Conservation (phyloP, 345 rosid genomes). For the Combretum micranthum region DNA sequence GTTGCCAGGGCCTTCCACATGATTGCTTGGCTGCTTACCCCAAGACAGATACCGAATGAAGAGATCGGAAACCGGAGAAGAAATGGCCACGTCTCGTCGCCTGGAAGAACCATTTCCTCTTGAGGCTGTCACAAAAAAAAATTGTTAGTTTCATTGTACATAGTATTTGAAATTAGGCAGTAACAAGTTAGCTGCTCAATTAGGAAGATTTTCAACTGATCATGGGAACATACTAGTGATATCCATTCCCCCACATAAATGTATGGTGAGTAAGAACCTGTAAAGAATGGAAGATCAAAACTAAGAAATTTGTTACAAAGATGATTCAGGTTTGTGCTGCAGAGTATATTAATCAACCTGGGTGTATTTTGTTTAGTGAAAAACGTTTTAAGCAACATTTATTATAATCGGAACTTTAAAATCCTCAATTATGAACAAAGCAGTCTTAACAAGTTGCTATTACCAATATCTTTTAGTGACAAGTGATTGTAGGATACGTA, state of each 20-base stretch:
- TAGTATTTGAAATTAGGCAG: not conserved
- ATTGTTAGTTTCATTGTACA: not conserved
- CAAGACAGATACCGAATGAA: constrained; percentile 87
- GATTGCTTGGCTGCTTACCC: constrained; percentile 85
- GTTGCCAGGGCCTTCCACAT: constrained; percentile 81
- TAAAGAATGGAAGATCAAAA: too few species aligned
- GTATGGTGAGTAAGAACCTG: too few species aligned
- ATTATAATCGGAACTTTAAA: too few species aligned
- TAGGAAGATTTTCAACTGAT: not conserved
- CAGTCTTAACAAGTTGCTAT: too few species aligned
- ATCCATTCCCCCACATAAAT: not conserved
- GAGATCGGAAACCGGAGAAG: constrained; percentile 72
- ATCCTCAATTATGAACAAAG: too few species aligned
- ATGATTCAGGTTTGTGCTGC: too few species aligned
- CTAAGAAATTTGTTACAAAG: too few species aligned
- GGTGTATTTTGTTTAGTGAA: too few species aligned
- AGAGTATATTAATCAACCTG: too few species aligned
- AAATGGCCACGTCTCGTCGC: constrained; percentile 82
- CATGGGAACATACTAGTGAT: not conserved
- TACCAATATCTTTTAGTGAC: too few species aligned
- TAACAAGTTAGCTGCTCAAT: not conserved
- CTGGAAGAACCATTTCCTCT: constrained; percentile 71
- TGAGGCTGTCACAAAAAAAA: constrained; percentile 31
- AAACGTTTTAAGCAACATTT: too few species aligned
- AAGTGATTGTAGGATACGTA: too few species aligned